Percentiles rank a stretch among this genome's conserved stretches.
phyloP scores from a whole-genome alignment of 495 filamentous ascomycete genomes.

The Stereocaulon alpinum region DNA sequence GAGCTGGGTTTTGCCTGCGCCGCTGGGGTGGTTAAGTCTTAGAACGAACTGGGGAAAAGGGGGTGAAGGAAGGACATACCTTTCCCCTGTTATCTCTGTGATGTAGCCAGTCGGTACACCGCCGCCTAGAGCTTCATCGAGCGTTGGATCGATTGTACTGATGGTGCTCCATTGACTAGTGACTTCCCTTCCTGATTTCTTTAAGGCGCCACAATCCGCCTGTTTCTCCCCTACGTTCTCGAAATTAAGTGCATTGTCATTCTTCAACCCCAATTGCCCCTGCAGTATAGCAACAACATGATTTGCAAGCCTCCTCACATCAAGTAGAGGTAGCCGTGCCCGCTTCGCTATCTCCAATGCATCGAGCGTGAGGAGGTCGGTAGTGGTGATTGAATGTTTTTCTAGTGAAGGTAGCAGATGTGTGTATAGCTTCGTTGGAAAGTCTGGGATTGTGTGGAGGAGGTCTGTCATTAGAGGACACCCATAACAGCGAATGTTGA shows the following conservation, averaged over 20 bases:
- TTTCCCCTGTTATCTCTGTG: conserved; percentile 89
- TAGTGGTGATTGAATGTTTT: conserved; percentile 58
- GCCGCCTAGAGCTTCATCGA: conserved; percentile 70
- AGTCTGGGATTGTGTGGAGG: conserved; percentile 66
- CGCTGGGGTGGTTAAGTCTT: conserved; percentile 36
- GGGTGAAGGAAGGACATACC: conserved; percentile 32
- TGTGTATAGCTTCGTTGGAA: conserved; percentile 55
- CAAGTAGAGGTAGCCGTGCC: conserved; percentile 68
- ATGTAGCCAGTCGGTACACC: conserved; percentile 78
- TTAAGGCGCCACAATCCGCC: conserved; percentile 24
- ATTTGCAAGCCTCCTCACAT: conserved; percentile 58
- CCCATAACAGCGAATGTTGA: neutral
- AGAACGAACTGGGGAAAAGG: neutral
- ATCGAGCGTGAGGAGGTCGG: conserved; percentile 80
- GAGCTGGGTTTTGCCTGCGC: conserved; percentile 93
- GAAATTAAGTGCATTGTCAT: neutral
- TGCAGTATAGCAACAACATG: conserved; percentile 59
- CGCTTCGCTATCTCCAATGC: conserved; percentile 74
- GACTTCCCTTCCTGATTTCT: conserved; percentile 15
- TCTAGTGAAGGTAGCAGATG: conserved; percentile 75
- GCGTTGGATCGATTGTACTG: conserved; percentile 63
- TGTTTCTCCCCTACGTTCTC: conserved; percentile 6
- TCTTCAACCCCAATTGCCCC: conserved; percentile 43
- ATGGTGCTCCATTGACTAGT: conserved; percentile 46
- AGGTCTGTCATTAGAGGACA: conserved; percentile 71